Percentiles rank a stretch among this genome's conserved stretches.
These are phyloP conservation scores for Paspalum notatum DNA, from an alignment of 176 grass and related monocot genomes.

Conservation along the genomic window DNA sequence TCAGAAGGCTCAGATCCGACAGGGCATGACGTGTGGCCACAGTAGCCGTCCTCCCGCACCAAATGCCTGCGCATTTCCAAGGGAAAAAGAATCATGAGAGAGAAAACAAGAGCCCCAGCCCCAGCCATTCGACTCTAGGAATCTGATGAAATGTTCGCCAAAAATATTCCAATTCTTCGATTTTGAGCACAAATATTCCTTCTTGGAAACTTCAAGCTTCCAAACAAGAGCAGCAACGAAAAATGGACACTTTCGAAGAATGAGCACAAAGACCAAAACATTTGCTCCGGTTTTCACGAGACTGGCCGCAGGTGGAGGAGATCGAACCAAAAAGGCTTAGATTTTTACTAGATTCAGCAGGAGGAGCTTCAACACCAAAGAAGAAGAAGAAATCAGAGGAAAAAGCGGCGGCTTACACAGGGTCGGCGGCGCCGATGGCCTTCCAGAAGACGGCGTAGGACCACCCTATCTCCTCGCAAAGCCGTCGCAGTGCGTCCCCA, in stretches of 20 bases:
- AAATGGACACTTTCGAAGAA: background rate
- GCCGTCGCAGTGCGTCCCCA: conserved; percentile 70
- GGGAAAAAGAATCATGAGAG: background rate
- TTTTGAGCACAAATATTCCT: background rate
- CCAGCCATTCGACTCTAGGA: background rate
- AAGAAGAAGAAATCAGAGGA: background rate
- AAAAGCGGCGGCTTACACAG: conserved; percentile 57
- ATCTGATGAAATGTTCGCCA: background rate
- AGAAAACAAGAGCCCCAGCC: background rate
- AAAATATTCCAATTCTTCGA: background rate
- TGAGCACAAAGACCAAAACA: background rate
- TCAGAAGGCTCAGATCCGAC: conserved; percentile 56
- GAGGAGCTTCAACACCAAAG: conserved; percentile 13
- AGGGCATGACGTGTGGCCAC: conserved; percentile 57
- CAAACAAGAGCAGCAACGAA: background rate
- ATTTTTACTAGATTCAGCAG: conserved; percentile 22
- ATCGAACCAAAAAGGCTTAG: background rate
- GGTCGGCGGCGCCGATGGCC: conserved; percentile 68
- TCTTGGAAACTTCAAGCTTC: background rate
- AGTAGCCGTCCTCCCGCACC: conserved; percentile 87
- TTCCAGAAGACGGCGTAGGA: conserved; percentile 97
- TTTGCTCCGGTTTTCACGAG: no score
- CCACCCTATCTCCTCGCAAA: conserved; percentile 94
- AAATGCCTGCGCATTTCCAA: conserved; percentile 68
- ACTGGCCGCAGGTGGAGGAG: no score